Conservation (phyloP, 345 rosid genomes). For the Noccaea bulbosa region DNA sequence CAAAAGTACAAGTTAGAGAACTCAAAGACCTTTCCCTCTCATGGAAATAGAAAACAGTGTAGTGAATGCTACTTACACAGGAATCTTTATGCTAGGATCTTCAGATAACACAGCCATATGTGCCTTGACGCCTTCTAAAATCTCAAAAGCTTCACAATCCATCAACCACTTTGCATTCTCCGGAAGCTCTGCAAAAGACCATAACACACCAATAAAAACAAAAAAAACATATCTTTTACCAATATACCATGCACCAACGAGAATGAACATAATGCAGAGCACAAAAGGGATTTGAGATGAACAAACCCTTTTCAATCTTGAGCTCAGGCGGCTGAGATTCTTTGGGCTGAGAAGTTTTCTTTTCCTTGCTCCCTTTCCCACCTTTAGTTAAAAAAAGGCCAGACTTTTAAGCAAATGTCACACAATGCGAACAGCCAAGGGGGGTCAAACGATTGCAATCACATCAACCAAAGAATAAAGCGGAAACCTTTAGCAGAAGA, state of each 20-base stretch:
- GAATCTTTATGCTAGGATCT: constrained; percentile 81
- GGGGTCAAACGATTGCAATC: constrained; percentile 4
- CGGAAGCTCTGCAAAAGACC: constrained; percentile 69
- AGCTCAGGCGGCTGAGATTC: constrained; percentile 64
- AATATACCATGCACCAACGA: constrained; percentile 1
- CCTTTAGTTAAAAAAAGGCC: constrained; percentile 42
- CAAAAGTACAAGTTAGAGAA: constrained; percentile 27
- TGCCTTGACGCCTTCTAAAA: constrained; percentile 76
- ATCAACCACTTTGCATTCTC: constrained; percentile 68
- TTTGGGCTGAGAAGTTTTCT: constrained; percentile 49
- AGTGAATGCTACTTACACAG: constrained; percentile 56
- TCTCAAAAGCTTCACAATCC: constrained; percentile 84
- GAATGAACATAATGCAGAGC: not conserved
- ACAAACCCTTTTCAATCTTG: constrained; percentile 60
- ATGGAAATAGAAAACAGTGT: constrained; percentile 10
- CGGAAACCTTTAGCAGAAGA: constrained; percentile 47
- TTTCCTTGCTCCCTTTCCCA: constrained; percentile 61
- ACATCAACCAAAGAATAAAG: constrained; percentile 8
- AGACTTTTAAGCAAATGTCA: not conserved
- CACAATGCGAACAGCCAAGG: constrained; percentile 10
- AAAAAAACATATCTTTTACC: not conserved
- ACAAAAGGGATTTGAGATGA: constrained; percentile 2
- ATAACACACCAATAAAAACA: not conserved
- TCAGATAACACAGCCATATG: constrained; percentile 72
- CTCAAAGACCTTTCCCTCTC: not conserved